Percentiles rank a stretch among this genome's conserved stretches.
These are phyloP conservation scores for Alternaria arborescens DNA, from an alignment of 2,329 filamentous ascomycete genomes.

Conservation along the genomic window DNA sequence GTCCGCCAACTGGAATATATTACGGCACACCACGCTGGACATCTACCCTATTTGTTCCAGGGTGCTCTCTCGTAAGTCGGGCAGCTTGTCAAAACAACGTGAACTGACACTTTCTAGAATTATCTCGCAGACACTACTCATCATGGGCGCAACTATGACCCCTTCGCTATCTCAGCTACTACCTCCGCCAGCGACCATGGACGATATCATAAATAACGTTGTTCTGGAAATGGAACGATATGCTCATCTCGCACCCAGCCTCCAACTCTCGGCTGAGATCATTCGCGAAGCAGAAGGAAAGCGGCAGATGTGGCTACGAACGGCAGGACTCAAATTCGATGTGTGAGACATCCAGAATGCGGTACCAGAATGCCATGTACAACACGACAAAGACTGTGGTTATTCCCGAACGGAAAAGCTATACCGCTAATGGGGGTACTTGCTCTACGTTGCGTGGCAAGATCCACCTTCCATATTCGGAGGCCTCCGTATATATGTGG, in stretches of 20 bases:
- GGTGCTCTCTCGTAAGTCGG: constrained; percentile 67
- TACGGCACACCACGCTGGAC: constrained; percentile 79
- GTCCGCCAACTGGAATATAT: constrained; percentile 83
- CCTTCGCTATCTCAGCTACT: constrained; percentile 74
- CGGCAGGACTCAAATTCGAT: constrained; percentile 51
- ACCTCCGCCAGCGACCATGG: constrained; percentile 65
- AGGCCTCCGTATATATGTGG: neutral
- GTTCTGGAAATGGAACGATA: constrained; percentile 79
- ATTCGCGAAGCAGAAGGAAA: constrained; percentile 78
- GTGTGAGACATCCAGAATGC: constrained; percentile 32
- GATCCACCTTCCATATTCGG: constrained; percentile 6
- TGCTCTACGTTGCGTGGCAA: neutral
- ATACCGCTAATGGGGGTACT: neutral
- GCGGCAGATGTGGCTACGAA: constrained; percentile 66
- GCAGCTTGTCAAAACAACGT: neutral
- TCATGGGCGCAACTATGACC: constrained; percentile 87
- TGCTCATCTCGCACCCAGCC: constrained; percentile 76
- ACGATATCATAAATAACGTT: constrained; percentile 80
- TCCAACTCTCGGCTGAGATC: constrained; percentile 79
- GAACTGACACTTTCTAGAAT: constrained; percentile 63
- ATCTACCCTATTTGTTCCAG: constrained; percentile 88
- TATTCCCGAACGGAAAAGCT: neutral
- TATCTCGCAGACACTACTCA: constrained; percentile 79
- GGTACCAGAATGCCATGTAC: neutral
- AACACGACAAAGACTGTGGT: neutral